Percentiles rank a stretch among this genome's conserved stretches.
Evolutionary conservation across 371 early-diverging fungal genomes (phyloP).

Genomic region (Lichtheimia hyalospora): DNA sequence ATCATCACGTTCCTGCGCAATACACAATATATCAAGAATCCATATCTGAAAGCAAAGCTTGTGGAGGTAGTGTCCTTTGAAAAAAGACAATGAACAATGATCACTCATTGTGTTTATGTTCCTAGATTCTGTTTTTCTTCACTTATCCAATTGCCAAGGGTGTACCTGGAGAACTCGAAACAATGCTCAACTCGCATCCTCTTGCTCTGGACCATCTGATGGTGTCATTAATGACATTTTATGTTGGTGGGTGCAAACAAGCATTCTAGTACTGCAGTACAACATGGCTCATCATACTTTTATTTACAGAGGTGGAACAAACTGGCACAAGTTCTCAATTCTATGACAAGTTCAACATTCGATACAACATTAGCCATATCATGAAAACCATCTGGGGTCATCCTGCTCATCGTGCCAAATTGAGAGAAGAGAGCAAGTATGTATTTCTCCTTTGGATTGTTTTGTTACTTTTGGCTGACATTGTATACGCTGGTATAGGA

Average conservation of each 20-base stretch:
- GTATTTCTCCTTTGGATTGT: neutral
- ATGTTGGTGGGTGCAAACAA: conserved; percentile 64
- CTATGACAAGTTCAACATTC: conserved; percentile 97
- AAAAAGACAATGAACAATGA: neutral
- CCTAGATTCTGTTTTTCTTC: conserved; percentile 73
- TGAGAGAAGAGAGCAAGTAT: conserved; percentile 64
- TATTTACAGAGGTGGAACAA: conserved; percentile 82
- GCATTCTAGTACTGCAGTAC: neutral
- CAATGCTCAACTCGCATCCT: conserved; percentile 71
- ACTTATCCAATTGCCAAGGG: conserved; percentile 55
- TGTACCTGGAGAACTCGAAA: conserved; percentile 65
- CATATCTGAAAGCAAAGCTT: conserved; percentile 90
- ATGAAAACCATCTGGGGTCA: conserved; percentile 87
- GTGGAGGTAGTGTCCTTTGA: conserved; percentile 67
- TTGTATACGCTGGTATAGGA: conserved; percentile 23
- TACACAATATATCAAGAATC: conserved; percentile 84
- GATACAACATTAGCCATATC: conserved; percentile 95
- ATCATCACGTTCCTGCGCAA: conserved; percentile 78
- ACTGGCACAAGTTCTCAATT: conserved; percentile 93
- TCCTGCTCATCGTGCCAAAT: conserved; percentile 56
- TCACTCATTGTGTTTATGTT: neutral
- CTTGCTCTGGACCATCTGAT: conserved; percentile 75
- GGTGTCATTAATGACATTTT: conserved; percentile 83
- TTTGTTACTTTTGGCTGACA: neutral
- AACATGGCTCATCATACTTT: neutral